Evolutionary conservation across 2,329 filamentous ascomycete species (phyloP).

Genomic region (Cladosporium sp.): DNA sequence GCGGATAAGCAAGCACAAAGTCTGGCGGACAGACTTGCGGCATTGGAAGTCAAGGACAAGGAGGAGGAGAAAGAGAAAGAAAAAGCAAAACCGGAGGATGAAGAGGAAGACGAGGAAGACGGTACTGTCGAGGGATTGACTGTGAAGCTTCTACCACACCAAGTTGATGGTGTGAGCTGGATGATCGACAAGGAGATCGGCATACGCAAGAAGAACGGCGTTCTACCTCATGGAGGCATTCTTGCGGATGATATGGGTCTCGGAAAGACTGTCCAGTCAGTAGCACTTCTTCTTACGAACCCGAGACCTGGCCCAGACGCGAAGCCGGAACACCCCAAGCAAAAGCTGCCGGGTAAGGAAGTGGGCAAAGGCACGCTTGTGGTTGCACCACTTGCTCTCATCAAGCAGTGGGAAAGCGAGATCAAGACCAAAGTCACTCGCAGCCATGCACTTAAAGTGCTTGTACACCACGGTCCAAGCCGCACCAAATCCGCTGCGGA

Average conservation of each 20-base stretch:
- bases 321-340: constrained; percentile 57
- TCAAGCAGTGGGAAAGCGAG: constrained; percentile 96
- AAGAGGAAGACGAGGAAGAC: constrained; percentile 55
- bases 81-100: constrained; percentile 49
- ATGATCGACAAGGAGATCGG: constrained; percentile 92
- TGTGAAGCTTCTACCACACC: constrained; percentile 87
- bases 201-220: constrained; percentile 73
- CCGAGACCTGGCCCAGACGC: constrained; percentile 55
- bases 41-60: constrained; percentile 52
- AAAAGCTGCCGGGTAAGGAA: constrained; percentile 63
- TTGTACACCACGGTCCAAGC: constrained; percentile 86
- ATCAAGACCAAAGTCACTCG: constrained; percentile 77
- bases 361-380: constrained; percentile 82
- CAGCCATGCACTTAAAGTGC: constrained; percentile 72
- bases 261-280: constrained; percentile 93
- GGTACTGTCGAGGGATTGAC: constrained; percentile 75
- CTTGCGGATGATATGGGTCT: constrained; percentile 96
- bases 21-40: constrained; percentile 47
- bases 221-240: constrained; percentile 87
- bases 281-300: constrained; percentile 84
- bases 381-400: constrained; percentile 87
- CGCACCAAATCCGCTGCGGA: constrained; percentile 77
- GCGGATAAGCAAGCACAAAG: constrained; percentile 40
- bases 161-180: constrained; percentile 91
- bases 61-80: constrained; percentile 36